Evolutionary conservation across 169 alveolate genomes (phyloP).

Genomic region (Eimeria zaria): DNA sequence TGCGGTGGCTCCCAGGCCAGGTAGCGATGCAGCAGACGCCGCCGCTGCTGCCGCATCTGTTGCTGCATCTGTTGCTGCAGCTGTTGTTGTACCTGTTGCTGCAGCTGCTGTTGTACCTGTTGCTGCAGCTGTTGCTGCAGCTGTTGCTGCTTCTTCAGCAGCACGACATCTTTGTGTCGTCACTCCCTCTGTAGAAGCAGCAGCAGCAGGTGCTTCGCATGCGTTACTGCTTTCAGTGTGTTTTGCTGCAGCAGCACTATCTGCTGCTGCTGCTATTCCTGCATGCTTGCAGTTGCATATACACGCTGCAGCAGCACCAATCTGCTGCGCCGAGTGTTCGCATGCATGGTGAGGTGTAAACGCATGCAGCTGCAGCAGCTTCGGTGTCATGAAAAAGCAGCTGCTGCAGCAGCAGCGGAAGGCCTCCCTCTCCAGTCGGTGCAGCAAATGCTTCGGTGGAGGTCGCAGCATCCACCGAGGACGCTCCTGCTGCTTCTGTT

Average conservation of each 20-base stretch:
- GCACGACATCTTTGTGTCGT: background rate
- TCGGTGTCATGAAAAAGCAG: constrained; percentile 15
- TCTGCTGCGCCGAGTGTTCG: background rate
- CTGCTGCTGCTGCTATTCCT: constrained; percentile 33
- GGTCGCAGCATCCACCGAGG: constrained; percentile 63
- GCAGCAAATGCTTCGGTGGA: constrained; percentile 48
- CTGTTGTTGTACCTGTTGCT: too few relatives aligned
- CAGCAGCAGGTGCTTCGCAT: background rate
- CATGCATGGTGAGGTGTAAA: background rate
- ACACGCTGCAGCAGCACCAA: background rate
- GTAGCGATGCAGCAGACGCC: too few relatives aligned
- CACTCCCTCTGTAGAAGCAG: background rate
- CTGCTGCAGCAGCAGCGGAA: constrained; percentile 77
- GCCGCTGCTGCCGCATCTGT: too few relatives aligned
- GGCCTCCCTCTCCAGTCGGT: constrained; percentile 70
- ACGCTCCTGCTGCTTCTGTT: background rate
- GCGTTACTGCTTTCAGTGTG: constrained; percentile 12
- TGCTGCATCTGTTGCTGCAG: too few relatives aligned
- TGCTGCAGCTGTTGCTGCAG: constrained; percentile 58
- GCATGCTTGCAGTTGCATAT: background rate
- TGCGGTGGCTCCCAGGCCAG: too few relatives aligned
- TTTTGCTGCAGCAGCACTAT: constrained; percentile 33
- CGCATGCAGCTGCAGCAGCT: constrained; percentile 66
- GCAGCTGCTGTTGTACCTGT: background rate
- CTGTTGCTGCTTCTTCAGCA: constrained; percentile 28